These are phyloP conservation scores for Colletotrichum cereale DNA, from an alignment of 2,329 filamentous ascomycete species.

Conservation along the genomic window DNA sequence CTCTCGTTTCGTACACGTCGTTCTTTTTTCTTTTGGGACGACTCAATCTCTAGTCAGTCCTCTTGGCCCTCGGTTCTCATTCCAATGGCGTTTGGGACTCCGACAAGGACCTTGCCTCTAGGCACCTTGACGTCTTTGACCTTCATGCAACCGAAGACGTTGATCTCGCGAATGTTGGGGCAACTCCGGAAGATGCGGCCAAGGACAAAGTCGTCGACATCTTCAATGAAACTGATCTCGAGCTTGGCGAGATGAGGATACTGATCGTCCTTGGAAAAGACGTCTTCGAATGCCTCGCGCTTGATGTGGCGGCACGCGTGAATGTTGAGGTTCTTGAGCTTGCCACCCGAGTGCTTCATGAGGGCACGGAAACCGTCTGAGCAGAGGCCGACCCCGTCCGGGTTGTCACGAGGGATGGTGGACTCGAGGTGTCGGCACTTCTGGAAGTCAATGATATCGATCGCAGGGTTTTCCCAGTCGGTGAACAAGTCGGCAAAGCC, in stretches of 20 bases:
- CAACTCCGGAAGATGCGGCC: conserved; percentile 74
- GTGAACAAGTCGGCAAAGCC: conserved; percentile 81
- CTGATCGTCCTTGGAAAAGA: conserved; percentile 70
- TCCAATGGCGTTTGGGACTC: conserved; percentile 69
- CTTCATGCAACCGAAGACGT: conserved; percentile 76
- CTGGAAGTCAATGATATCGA: conserved; percentile 80
- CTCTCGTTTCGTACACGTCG: background rate
- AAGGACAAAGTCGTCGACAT: conserved; percentile 74
- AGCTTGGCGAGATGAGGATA: conserved; percentile 80
- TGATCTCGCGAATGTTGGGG: conserved; percentile 69
- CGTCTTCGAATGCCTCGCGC: conserved; percentile 76
- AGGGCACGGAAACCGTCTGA: conserved; percentile 81
- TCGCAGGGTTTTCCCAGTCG: conserved; percentile 79
- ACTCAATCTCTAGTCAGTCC: background rate
- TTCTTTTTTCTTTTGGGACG: background rate
- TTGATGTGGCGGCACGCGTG: conserved; percentile 87
- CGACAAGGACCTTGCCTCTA: conserved; percentile 67
- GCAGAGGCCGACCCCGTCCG: conserved; percentile 78
- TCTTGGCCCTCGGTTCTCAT: conserved; percentile 69
- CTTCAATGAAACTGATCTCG: conserved; percentile 82
- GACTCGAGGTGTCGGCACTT: conserved; percentile 84
- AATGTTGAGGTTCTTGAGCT: conserved; percentile 78
- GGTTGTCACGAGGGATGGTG: conserved; percentile 73
- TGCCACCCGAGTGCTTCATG: conserved; percentile 83
- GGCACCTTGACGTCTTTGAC: conserved; percentile 66